These are phyloP conservation scores for Candida insectalens DNA, from an alignment of 805 yeast genomes.

Conservation along the genomic window DNA sequence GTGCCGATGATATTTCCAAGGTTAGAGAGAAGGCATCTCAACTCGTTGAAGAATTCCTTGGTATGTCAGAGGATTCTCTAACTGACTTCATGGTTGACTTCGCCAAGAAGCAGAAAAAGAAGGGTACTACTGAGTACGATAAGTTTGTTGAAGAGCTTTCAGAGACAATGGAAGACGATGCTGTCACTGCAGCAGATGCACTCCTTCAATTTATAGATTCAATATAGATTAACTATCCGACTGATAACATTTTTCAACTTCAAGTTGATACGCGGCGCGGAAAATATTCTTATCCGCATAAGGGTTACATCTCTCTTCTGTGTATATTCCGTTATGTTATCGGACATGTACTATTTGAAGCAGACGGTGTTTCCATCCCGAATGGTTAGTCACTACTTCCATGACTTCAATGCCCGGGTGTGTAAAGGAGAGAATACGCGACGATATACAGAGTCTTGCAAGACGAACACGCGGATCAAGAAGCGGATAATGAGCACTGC, in stretches of 20 bases:
- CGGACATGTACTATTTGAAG: slow-evolving; percentile 13
- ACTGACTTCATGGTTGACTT: slow-evolving; percentile 32
- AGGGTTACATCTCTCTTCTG: too few species aligned
- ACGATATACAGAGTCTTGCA: slow-evolving; percentile 13
- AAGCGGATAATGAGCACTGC: slow-evolving; percentile 12
- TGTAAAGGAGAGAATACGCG: slow-evolving; percentile 4
- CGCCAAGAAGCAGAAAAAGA: slow-evolving; percentile 24
- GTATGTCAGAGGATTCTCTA: slow-evolving; percentile 42
- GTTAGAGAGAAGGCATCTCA: slow-evolving; percentile 29
- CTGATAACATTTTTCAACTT: too few species aligned
- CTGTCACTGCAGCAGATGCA: slow-evolving; percentile 17
- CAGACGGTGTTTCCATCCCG: slow-evolving; percentile 18
- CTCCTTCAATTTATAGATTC: slow-evolving; percentile 7
- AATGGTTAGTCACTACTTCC: slow-evolving; percentile 11
- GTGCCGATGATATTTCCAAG: slow-evolving; percentile 8
- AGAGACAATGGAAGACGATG: slow-evolving; percentile 40
- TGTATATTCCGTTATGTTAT: too few species aligned
- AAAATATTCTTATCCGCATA: too few species aligned
- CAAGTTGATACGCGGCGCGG: too few species aligned
- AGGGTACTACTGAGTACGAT: slow-evolving; percentile 20
- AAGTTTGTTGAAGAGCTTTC: slow-evolving; percentile 34
- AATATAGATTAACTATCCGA: too few species aligned
- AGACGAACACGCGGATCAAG: too few species aligned
- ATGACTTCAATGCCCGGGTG: slow-evolving; percentile 13
- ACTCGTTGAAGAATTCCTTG: slow-evolving; percentile 42